phyloP scores from a whole-genome alignment of 2,329 filamentous ascomycete genomes.

The Rhexocercosporidium sp. region DNA sequence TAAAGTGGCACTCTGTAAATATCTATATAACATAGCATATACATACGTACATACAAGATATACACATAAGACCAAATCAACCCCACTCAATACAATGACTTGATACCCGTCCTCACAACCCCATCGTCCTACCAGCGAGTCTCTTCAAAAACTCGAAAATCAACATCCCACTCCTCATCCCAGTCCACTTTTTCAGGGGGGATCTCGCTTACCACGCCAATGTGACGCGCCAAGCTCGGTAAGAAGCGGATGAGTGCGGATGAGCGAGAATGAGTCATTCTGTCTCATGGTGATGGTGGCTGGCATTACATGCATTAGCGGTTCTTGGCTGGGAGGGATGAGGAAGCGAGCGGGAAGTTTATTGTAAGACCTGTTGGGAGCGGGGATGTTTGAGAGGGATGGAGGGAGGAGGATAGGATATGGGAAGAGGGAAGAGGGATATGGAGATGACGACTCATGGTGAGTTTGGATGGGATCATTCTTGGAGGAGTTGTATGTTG shows the following conservation, averaged over 20 bases:
- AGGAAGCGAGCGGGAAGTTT: background rate
- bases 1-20: no score
- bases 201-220: background rate
- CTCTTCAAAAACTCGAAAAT: no score
- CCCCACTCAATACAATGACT: no score
- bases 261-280: slow-evolving; percentile 28
- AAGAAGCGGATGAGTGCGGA: slow-evolving; percentile 16
- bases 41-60: no score
- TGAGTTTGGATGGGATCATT: background rate
- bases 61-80: no score
- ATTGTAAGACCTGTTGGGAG: background rate
- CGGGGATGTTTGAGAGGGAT: background rate
- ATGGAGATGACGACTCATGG: background rate
- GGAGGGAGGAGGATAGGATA: background rate
- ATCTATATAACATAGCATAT: no score
- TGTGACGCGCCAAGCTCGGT: background rate
- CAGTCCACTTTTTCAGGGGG: background rate
- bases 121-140: no score
- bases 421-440: background rate
- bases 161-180: no score
- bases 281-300: slow-evolving; percentile 9
- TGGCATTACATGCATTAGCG: background rate
- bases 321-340: background rate
- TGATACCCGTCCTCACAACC: no score
- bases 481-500: background rate